Base-by-base conservation (phyloP, 331 rosid genomes). In the Saraca asoca region DNA sequence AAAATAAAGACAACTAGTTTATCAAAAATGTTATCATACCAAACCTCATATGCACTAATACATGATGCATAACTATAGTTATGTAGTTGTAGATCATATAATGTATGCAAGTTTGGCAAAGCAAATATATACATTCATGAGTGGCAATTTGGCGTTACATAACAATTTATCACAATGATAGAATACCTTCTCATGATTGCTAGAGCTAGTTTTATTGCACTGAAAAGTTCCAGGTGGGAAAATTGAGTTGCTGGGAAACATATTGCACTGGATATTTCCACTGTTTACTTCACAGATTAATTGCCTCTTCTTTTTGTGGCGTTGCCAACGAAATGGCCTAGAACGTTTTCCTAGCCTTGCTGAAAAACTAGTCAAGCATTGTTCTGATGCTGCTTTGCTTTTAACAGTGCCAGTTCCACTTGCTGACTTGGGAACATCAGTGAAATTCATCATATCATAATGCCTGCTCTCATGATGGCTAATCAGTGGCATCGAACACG, bases 321-420 rank as follows among this genome's bases (percentile, higher is more conserved):
- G 88, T 69, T 85, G 95, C 95, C 91, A 89, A 20, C 85, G 57
- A 78, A 74, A 85, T 37, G 88, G 94, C 79, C 98, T 87, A 53
- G 78, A 59, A 41, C 76, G 85, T 84, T 89, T 92, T 67, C 80
- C 64, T 37, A 50, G 76, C 66, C 9, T 69, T 66, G 75, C 62
- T 48, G 70, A 34, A 58, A 55, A 39, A 76, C 58, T 59, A 75
- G 55, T 73, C 20, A 54, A 67, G 66, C 51, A 72, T 55, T 72
- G 71, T 55, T 75, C 71, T 48, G 53, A 74, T 52, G 64, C 81
- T 8, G 44, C 50, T 24, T 78, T 71, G 24, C 18, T 14, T n/a
- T 37, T 34, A 52, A 39, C 10, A 49, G 56, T 55, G 51, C 37
- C 49, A 37, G 48, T 46, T 64, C 57, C 70, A 58, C 31, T 64